Evolutionary conservation across 2,329 filamentous ascomycete species (phyloP).

Genomic region (Trichoderma hamatum): DNA sequence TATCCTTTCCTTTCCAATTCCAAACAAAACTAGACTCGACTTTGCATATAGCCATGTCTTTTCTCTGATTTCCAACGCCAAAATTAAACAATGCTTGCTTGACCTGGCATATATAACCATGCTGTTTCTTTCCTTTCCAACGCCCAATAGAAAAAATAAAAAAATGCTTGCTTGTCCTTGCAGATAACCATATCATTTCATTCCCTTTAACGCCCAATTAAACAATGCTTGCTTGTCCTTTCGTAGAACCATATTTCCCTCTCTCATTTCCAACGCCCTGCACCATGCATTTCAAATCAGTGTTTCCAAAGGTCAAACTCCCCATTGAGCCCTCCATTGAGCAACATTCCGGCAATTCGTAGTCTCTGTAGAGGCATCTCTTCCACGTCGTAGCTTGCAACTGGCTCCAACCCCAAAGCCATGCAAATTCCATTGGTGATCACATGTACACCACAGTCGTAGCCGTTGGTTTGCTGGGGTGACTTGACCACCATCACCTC

Average conservation of each 20-base stretch:
- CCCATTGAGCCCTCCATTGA: constrained; percentile 67
- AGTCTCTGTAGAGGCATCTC: constrained; percentile 64
- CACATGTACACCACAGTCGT: constrained; percentile 78
- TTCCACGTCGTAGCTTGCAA: constrained; percentile 50
- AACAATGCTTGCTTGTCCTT: background rate
- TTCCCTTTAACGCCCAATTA: background rate
- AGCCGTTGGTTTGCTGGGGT: constrained; percentile 65
- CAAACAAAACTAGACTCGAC: too few species aligned
- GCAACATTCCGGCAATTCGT: constrained; percentile 65
- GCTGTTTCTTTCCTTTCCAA: background rate
- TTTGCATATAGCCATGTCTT: too few species aligned
- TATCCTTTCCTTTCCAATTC: background rate
- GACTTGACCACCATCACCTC: constrained; percentile 65
- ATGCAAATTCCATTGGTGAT: constrained; percentile 72
- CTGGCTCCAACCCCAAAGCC: constrained; percentile 56
- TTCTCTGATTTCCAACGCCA: too few species aligned
- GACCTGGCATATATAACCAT: too few species aligned
- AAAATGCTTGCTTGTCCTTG: background rate
- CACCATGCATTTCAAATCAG: constrained; percentile 35
- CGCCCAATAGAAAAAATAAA: background rate
- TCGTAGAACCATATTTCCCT: background rate
- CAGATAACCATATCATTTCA: background rate
- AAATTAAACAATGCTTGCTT: too few species aligned
- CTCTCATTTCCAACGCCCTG: constrained; percentile 1
- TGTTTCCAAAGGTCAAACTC: constrained; percentile 51